Conservation (phyloP, 225 moss, liverwort and hornwort genomes). For the Pseudoscleropodium purum region DNA sequence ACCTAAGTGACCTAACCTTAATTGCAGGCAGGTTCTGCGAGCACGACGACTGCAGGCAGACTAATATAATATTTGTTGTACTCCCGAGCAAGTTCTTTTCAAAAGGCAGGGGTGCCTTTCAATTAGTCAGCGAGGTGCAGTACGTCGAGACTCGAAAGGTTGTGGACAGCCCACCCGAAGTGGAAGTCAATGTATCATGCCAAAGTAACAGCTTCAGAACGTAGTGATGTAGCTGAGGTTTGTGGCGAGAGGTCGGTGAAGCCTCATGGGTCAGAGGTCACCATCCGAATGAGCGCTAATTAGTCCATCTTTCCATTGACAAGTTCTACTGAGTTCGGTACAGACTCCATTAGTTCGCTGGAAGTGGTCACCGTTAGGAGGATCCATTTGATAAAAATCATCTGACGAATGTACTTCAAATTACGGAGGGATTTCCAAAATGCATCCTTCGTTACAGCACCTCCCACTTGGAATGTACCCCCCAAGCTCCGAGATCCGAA, state of each 20-base stretch:
- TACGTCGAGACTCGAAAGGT: not conserved
- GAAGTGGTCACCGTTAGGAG: not conserved
- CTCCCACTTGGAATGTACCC: not conserved
- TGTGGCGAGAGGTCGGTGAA: not conserved
- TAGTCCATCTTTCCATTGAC: not conserved
- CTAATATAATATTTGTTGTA: not conserved
- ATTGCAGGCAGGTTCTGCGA: too few relatives aligned
- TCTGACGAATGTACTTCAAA: not conserved
- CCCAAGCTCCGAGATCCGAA: not conserved
- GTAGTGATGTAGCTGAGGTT: not conserved
- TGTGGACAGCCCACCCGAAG: not conserved
- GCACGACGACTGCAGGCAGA: too few relatives aligned
- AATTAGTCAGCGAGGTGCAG: not conserved
- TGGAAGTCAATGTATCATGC: not conserved
- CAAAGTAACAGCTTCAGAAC: not conserved
- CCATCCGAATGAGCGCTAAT: not conserved
- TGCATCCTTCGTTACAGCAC: not conserved
- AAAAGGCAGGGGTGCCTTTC: too few relatives aligned
- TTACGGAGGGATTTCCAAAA: not conserved
- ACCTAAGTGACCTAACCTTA: too few relatives aligned
- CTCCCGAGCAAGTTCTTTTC: not conserved
- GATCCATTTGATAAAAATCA: too few relatives aligned
- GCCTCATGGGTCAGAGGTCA: not conserved
- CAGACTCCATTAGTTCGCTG: not conserved
- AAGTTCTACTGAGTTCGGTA: not conserved